phyloP scores from a whole-genome alignment of 305 asterid genomes.

The Fraxinus sp. region DNA sequence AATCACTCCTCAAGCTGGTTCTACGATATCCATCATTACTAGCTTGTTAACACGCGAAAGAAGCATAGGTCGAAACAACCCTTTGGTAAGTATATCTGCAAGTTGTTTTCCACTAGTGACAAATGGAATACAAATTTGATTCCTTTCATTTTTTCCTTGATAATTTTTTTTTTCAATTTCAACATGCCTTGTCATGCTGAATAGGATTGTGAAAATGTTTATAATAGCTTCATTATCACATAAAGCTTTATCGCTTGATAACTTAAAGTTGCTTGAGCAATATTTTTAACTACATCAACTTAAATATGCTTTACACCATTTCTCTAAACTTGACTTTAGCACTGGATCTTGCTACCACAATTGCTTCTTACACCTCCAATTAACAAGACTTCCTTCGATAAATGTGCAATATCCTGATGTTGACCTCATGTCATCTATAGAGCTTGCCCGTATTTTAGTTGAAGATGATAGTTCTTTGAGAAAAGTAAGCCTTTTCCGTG shows the following conservation, averaged over 20 bases:
- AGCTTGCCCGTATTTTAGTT: neutral
- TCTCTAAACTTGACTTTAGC: neutral
- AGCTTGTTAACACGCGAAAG: neutral
- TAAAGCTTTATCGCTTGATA: neutral
- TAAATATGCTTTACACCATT: neutral
- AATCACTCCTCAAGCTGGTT: neutral
- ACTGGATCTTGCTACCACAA: neutral
- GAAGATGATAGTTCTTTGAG: neutral
- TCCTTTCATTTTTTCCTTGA: neutral
- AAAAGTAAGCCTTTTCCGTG: neutral
- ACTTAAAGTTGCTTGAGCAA: neutral
- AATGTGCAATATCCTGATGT: neutral
- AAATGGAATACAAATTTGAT: neutral
- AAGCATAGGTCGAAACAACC: neutral
- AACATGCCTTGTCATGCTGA: neutral
- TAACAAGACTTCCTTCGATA: neutral
- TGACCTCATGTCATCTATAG: neutral
- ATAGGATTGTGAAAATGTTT: neutral
- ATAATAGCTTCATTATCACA: neutral
- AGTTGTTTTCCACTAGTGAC: neutral
- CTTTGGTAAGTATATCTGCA: neutral
- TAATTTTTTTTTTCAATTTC: neutral
- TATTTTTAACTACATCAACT: neutral
- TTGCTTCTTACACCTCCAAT: neutral
- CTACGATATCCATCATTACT: neutral